These are phyloP conservation scores for Penicillium concentricum DNA, from an alignment of 2,329 filamentous ascomycete species.

Conservation along the genomic window DNA sequence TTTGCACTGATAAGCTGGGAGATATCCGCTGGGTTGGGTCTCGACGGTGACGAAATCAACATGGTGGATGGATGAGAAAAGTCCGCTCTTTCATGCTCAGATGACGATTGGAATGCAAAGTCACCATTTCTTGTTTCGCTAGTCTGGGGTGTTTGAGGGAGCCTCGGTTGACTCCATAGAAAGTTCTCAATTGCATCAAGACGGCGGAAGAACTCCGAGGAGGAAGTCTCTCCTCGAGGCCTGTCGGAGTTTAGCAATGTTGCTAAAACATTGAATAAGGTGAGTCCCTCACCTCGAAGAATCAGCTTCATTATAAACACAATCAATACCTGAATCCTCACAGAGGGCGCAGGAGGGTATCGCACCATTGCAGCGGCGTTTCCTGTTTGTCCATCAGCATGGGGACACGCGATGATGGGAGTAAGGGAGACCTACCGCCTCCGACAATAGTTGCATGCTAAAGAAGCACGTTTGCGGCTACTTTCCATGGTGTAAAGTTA, in stretches of 20 bases:
- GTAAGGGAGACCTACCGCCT: not conserved
- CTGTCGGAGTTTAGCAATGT: not conserved
- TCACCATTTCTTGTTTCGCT: not conserved
- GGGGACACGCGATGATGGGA: not conserved
- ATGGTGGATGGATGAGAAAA: not conserved
- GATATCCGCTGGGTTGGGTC: not conserved
- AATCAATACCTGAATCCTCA: slow-evolving; percentile 6
- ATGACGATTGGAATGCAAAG: not conserved
- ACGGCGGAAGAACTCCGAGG: slow-evolving; percentile 5
- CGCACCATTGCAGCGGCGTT: slow-evolving; percentile 8
- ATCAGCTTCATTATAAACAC: slow-evolving; percentile 5
- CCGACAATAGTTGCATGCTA: slow-evolving; percentile 5
- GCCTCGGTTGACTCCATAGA: not conserved
- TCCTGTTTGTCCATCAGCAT: not conserved
- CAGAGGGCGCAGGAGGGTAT: slow-evolving; percentile 4
- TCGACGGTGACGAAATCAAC: slow-evolving; percentile 4
- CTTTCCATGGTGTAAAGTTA: not conserved
- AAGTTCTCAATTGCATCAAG: slow-evolving; percentile 7
- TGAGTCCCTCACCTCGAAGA: not conserved
- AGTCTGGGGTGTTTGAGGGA: slow-evolving; percentile 5
- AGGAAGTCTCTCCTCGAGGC: slow-evolving; percentile 2
- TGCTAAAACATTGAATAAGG: too few relatives aligned
- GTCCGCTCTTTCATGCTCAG: not conserved
- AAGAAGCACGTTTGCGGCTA: slow-evolving; percentile 1
- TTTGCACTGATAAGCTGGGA: slow-evolving; percentile 5